Evolutionary conservation across 148 eudicot species (phyloP).

Genomic region (Camellia japonica): DNA sequence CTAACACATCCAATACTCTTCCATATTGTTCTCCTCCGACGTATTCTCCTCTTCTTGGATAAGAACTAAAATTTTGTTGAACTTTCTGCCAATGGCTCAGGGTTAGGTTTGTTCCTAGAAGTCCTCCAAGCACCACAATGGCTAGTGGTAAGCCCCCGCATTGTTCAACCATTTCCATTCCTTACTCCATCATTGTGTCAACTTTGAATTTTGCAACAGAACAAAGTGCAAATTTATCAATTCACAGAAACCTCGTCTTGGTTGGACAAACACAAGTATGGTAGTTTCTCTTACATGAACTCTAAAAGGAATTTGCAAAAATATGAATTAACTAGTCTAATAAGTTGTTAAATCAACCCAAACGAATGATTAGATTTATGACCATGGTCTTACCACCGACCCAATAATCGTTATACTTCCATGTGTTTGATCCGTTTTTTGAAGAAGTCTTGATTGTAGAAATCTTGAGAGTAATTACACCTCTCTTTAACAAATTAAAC

Average conservation of each 20-base stretch:
- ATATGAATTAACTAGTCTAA: too few relatives aligned
- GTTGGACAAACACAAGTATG: not conserved
- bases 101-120: conserved; percentile 14
- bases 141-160: conserved; percentile 53
- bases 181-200: conserved; percentile 24
- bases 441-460: too few relatives aligned
- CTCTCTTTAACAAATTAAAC: too few relatives aligned
- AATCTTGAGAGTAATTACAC: too few relatives aligned
- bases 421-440: too few relatives aligned
- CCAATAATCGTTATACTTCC: too few relatives aligned
- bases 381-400: too few relatives aligned
- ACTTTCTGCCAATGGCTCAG: not conserved
- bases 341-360: too few relatives aligned
- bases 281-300: too few relatives aligned
- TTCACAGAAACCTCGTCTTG: not conserved
- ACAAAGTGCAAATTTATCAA: not conserved
- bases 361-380: too few relatives aligned
- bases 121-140: conserved; percentile 45
- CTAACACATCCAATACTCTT: conserved; percentile 3
- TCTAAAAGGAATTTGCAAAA: too few relatives aligned
- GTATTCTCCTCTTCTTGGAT: not conserved
- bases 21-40: not conserved
- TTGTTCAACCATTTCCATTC: conserved; percentile 30
- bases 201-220: not conserved
- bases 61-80: conserved; percentile 12